Conservation (phyloP, 768 basidiomycete species). For the Russula virescens region DNA sequence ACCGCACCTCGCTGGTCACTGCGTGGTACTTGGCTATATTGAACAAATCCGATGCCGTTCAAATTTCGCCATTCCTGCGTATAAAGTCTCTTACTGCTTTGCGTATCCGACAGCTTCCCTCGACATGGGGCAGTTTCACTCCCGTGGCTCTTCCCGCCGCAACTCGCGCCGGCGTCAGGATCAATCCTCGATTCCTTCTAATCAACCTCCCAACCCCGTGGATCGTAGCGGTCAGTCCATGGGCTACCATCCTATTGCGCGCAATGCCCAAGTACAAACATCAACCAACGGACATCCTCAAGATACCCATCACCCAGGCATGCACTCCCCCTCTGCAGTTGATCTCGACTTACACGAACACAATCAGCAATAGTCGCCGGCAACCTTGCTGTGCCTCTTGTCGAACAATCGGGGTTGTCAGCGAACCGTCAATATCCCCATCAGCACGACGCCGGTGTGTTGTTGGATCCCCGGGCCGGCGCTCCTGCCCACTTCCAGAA, state of each 20-base stretch:
- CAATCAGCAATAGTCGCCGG: slow-evolving; percentile 5
- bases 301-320: slow-evolving; percentile 11
- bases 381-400: slow-evolving; percentile 3
- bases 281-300: slow-evolving; percentile 7
- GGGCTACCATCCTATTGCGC: slow-evolving; percentile 1
- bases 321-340: not conserved
- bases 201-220: slow-evolving; percentile 4
- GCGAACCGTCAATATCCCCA: slow-evolving; percentile 1
- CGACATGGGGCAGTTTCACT: slow-evolving; percentile 15
- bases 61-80: slow-evolving; percentile 13
- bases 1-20: slow-evolving; percentile 15
- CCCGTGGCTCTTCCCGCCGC: slow-evolving; percentile 10
- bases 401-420: slow-evolving; percentile 17
- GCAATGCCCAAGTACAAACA: slow-evolving; percentile 10
- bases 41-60: slow-evolving; percentile 22
- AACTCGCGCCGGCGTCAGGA: slow-evolving; percentile 15
- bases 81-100: slow-evolving; percentile 15
- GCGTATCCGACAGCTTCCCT: slow-evolving; percentile 6
- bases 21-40: slow-evolving; percentile 6
- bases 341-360: not conserved
- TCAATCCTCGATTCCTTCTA: slow-evolving; percentile 3
- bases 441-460: slow-evolving; percentile 6
- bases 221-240: slow-evolving; percentile 4
- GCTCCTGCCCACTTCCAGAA: slow-evolving; percentile 21
- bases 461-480: slow-evolving; percentile 18